Conservation (phyloP, 768 basidiomycete species). For the Melanogaster broomeanus region DNA sequence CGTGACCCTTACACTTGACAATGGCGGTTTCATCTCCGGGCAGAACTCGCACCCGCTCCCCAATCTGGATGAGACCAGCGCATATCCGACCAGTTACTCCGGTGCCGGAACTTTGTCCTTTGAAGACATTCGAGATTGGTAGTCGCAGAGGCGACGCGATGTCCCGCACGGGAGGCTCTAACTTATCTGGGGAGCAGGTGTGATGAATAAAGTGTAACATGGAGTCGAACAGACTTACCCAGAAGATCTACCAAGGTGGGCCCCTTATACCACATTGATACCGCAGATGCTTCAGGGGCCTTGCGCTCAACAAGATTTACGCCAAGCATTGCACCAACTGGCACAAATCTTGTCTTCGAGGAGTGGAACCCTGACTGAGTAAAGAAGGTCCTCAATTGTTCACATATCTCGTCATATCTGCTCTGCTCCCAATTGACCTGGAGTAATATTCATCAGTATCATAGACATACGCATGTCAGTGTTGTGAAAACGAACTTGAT, state of each 20-base stretch:
- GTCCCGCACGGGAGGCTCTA: slow-evolving; percentile 81
- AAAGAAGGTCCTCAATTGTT: slow-evolving; percentile 75
- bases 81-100: slow-evolving; percentile 84
- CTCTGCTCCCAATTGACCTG: slow-evolving; percentile 87
- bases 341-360: slow-evolving; percentile 80
- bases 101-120: slow-evolving; percentile 75
- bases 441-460: slow-evolving; percentile 2
- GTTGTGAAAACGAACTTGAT: slow-evolving; percentile 57
- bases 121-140: slow-evolving; percentile 95
- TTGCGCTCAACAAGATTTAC: slow-evolving; percentile 70
- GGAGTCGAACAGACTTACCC: slow-evolving; percentile 46
- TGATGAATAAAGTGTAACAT: not conserved
- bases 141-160: slow-evolving; percentile 77
- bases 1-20: slow-evolving; percentile 58
- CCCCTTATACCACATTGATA: slow-evolving; percentile 81
- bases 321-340: slow-evolving; percentile 88
- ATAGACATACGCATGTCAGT: not conserved
- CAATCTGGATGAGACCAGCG: slow-evolving; percentile 89
- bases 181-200: slow-evolving; percentile 52
- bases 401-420: slow-evolving; percentile 86
- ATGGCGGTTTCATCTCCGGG: slow-evolving; percentile 91
- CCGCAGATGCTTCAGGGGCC: slow-evolving; percentile 43
- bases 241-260: slow-evolving; percentile 82
- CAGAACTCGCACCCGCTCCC: slow-evolving; percentile 81
- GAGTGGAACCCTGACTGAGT: slow-evolving; percentile 83